Evolutionary conservation across 768 basidiomycete genomes (phyloP).

Genomic region (Krasilnikovozyma curviuscula): DNA sequence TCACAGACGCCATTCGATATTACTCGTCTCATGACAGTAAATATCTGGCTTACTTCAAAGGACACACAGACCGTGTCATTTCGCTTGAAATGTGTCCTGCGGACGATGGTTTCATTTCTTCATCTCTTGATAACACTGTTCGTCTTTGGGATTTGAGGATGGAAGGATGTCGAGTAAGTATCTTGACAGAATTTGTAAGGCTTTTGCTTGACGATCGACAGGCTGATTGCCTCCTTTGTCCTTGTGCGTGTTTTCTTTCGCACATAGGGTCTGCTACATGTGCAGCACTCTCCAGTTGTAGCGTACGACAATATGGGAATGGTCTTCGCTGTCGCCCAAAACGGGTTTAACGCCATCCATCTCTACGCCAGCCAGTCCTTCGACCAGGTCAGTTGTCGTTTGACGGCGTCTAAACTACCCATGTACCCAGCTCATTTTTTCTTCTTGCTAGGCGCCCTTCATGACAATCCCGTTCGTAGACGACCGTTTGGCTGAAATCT

Average conservation of each 20-base stretch:
- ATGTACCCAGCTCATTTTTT: background rate
- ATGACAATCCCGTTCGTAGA: conserved; percentile 64
- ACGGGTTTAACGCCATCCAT: conserved; percentile 37
- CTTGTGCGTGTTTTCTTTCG: background rate
- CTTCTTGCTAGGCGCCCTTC: conserved; percentile 45
- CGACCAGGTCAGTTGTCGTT: conserved; percentile 31
- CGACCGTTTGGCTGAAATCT: conserved; percentile 41
- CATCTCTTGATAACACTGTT: conserved; percentile 81
- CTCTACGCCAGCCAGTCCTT: conserved; percentile 70
- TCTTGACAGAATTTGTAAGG: background rate
- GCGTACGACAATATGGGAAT: conserved; percentile 68
- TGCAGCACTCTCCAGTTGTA: conserved; percentile 55
- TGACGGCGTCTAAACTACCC: background rate
- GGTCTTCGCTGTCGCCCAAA: conserved; percentile 49
- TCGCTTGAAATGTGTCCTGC: conserved; percentile 80
- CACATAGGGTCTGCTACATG: conserved; percentile 44
- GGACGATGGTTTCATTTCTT: conserved; percentile 91
- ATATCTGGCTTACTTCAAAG: conserved; percentile 86
- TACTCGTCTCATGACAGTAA: conserved; percentile 92
- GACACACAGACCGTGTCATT: conserved; percentile 72
- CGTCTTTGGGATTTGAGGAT: conserved; percentile 86
- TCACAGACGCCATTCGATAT: conserved; percentile 58
- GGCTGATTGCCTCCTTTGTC: background rate
- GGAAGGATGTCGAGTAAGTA: conserved; percentile 42
- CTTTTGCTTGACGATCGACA: background rate